Evolutionary conservation across 257 asterid species (phyloP).

Genomic region (Cruciata laevipes): DNA sequence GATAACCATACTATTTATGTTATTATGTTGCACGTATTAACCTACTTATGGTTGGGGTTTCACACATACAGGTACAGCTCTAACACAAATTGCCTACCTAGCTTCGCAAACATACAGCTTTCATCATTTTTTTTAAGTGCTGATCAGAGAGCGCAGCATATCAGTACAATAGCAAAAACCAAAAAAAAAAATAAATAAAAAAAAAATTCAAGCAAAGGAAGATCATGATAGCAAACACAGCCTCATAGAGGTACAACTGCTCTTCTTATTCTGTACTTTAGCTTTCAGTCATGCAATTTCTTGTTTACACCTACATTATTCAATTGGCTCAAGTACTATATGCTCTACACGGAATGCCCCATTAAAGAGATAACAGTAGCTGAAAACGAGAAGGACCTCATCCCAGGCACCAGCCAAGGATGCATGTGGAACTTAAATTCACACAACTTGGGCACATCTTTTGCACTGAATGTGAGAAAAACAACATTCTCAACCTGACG

Average conservation of each 20-base stretch:
- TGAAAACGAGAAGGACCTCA: no score
- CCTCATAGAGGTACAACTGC: not conserved
- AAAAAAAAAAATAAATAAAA: no score
- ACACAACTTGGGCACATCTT: no score
- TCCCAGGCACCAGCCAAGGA: not conserved
- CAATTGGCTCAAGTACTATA: not conserved
- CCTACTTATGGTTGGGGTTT: no score
- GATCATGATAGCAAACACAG: not conserved
- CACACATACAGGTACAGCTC: no score
- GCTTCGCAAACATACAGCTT: not conserved
- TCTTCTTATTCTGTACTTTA: not conserved
- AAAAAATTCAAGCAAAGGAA: not conserved
- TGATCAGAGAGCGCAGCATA: not conserved
- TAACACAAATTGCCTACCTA: not conserved
- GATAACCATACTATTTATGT: no score
- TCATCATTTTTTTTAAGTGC: not conserved
- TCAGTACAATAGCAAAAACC: not conserved
- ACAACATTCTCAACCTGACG: no score
- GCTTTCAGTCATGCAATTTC: not conserved
- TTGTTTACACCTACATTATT: not conserved
- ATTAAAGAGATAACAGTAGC: not conserved
- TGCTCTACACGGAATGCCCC: not conserved
- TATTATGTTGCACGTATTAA: no score
- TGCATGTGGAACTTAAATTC: no score
- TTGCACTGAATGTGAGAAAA: no score